Evolutionary conservation across 1,284 basidiomycete species (phyloP).

Genomic region (Bondarzewia mesenterica): DNA sequence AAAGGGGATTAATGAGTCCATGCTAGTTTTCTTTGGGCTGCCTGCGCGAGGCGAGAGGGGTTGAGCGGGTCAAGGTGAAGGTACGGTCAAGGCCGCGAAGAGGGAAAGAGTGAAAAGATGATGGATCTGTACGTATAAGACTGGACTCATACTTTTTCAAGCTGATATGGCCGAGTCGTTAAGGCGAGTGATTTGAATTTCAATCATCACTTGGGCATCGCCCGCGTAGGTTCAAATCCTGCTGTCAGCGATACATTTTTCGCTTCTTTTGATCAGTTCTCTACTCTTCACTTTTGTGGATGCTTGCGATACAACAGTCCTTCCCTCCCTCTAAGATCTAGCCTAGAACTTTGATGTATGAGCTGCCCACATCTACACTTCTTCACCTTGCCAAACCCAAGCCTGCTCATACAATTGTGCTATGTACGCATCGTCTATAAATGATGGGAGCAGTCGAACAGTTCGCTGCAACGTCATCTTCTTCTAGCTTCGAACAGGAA

Average conservation of each 20-base stretch:
- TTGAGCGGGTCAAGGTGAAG: background rate
- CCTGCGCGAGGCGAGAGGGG: conserved; percentile 4
- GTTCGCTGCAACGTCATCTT: too few relatives aligned
- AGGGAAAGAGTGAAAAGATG: too few relatives aligned
- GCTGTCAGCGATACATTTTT: conserved; percentile 57
- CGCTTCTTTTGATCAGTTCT: background rate
- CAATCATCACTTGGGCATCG: conserved; percentile 65
- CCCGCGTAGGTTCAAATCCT: conserved; percentile 78
- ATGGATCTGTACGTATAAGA: background rate
- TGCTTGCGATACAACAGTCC: too few relatives aligned
- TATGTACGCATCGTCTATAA: too few relatives aligned
- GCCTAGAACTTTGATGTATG: too few relatives aligned
- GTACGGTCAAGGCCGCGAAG: background rate
- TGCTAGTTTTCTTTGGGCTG: conserved; percentile 22
- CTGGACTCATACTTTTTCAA: conserved; percentile 6
- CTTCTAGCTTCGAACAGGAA: too few relatives aligned
- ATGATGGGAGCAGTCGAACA: too few relatives aligned
- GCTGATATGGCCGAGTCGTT: conserved; percentile 80
- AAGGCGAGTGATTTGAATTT: conserved; percentile 72
- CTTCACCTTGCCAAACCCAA: too few relatives aligned
- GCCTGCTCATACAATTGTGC: too few relatives aligned
- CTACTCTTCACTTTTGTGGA: too few relatives aligned
- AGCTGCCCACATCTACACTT: too few relatives aligned
- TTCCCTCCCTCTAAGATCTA: too few relatives aligned
- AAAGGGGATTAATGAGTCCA: conserved; percentile 95